Conservation (phyloP, 2,329 filamentous ascomycete species). For the Plenodomus biglobosus region DNA sequence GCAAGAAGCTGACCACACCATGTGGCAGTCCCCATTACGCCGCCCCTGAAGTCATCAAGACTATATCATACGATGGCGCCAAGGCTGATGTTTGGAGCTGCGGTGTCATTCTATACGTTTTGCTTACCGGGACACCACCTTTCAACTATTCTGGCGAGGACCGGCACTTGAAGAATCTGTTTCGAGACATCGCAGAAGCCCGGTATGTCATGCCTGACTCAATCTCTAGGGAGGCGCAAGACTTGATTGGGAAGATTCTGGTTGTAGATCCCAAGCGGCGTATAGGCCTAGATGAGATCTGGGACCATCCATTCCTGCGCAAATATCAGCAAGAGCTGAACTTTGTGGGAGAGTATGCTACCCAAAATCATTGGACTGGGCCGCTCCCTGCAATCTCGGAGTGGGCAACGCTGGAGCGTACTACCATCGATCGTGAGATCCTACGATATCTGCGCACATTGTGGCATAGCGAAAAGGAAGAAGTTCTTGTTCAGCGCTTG, state of each 20-base stretch:
- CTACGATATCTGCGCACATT: constrained; percentile 83
- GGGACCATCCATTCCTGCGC: constrained; percentile 80
- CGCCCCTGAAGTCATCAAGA: constrained; percentile 84
- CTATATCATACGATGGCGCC: constrained; percentile 76
- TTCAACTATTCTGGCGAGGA: constrained; percentile 60
- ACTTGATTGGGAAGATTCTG: constrained; percentile 79
- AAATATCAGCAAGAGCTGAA: constrained; percentile 76
- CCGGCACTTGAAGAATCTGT: constrained; percentile 62
- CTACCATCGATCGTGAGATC: constrained; percentile 78
- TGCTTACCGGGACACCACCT: constrained; percentile 80
- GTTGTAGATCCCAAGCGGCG: constrained; percentile 75
- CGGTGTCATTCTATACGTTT: constrained; percentile 75
- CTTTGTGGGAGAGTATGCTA: constrained; percentile 60
- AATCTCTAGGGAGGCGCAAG: constrained; percentile 67
- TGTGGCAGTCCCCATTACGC: constrained; percentile 98
- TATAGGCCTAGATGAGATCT: constrained; percentile 79
- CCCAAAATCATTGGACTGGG: constrained; percentile 55
- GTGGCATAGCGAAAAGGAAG: constrained; percentile 83
- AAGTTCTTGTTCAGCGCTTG: constrained; percentile 70
- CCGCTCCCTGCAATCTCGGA: constrained; percentile 61
- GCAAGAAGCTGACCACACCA: constrained; percentile 79
- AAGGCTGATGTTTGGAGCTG: constrained; percentile 92
- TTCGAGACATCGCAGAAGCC: constrained; percentile 58
- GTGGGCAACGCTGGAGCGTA: constrained; percentile 61
- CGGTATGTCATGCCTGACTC: constrained; percentile 50